Conservation (phyloP, 805 yeast genomes). For the Sugiyamaella boreocaroliniensis region DNA sequence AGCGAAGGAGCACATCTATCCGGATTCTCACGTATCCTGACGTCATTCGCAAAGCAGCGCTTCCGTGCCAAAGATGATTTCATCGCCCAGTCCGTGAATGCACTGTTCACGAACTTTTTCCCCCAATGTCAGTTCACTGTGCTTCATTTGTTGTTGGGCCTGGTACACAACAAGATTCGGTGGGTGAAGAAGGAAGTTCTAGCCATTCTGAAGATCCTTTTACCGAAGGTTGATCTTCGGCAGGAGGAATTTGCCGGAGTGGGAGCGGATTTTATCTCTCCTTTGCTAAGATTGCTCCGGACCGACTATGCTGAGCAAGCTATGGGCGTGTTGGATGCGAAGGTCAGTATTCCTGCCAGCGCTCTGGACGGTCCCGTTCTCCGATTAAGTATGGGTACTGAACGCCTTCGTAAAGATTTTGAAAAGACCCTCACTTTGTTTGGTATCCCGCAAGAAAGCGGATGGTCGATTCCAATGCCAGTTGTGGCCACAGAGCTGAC, state of each 20-base stretch:
- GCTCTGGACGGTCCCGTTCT: constrained; percentile 86
- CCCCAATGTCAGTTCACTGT: constrained; percentile 69
- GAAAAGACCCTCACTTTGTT: constrained; percentile 83
- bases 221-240: constrained; percentile 71
- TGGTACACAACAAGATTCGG: constrained; percentile 63
- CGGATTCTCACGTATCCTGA: constrained; percentile 61
- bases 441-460: constrained; percentile 91
- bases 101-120: constrained; percentile 62
- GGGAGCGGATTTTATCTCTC: constrained; percentile 93
- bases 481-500: constrained; percentile 83
- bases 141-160: constrained; percentile 67
- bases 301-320: constrained; percentile 89
- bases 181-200: constrained; percentile 82
- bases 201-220: constrained; percentile 62
- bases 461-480: constrained; percentile 98
- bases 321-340: constrained; percentile 80
- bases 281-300: constrained; percentile 66
- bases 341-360: constrained; percentile 79
- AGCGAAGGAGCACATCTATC: constrained; percentile 40
- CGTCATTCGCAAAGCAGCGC: constrained; percentile 67
- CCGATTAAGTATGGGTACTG: constrained; percentile 84
- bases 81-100: constrained; percentile 67
- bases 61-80: constrained; percentile 91
- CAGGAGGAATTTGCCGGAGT: constrained; percentile 76
- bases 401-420: constrained; percentile 68